A percentile compares a stretch with the other conserved stretches of the same genome.
Conservation (phyloP, 371 early-diverging fungal species). For the Mucor saturninus region DNA sequence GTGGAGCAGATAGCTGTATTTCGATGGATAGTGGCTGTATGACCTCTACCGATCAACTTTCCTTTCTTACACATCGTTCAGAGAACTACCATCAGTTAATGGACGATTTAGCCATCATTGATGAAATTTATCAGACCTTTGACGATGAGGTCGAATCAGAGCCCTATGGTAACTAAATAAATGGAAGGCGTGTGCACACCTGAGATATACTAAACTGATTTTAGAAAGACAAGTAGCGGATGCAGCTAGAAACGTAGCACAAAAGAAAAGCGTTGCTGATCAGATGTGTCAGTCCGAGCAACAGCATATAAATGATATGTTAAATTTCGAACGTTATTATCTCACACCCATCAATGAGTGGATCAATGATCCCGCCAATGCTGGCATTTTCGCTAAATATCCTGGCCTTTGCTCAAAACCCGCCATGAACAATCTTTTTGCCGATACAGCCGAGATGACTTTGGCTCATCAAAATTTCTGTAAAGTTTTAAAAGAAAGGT, state of each 20-base stretch:
- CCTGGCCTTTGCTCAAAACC: conserved; percentile 3
- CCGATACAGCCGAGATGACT: conserved; percentile 7
- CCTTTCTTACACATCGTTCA: conserved; percentile 16
- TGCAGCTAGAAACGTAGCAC: conserved; percentile 35
- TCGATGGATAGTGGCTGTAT: conserved; percentile 8
- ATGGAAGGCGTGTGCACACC: no score
- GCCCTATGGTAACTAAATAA: conserved; percentile 28
- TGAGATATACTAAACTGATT: neutral
- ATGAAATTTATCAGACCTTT: conserved; percentile 34
- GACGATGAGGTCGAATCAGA: conserved; percentile 25
- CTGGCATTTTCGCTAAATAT: conserved; percentile 17
- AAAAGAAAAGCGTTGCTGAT: conserved; percentile 25
- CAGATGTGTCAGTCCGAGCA: conserved; percentile 25
- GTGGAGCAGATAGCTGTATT: conserved; percentile 14
- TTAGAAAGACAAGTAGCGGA: conserved; percentile 36
- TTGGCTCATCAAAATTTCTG: conserved; percentile 22
- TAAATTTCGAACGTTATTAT: conserved; percentile 9
- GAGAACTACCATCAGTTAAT: conserved; percentile 24
- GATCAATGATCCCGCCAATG: conserved; percentile 18
- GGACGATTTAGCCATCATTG: conserved; percentile 42
- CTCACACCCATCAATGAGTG: conserved; percentile 13
- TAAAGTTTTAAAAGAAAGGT: conserved; percentile 23
- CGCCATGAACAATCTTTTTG: conserved; percentile 9
- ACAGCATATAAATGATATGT: conserved; percentile 19
- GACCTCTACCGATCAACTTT: conserved; percentile 9